Evolutionary conservation across 108 stramenopile genomes (phyloP), one percentile per base, ranked within the genome.

Genomic region (Skeletonema menzelii): DNA sequence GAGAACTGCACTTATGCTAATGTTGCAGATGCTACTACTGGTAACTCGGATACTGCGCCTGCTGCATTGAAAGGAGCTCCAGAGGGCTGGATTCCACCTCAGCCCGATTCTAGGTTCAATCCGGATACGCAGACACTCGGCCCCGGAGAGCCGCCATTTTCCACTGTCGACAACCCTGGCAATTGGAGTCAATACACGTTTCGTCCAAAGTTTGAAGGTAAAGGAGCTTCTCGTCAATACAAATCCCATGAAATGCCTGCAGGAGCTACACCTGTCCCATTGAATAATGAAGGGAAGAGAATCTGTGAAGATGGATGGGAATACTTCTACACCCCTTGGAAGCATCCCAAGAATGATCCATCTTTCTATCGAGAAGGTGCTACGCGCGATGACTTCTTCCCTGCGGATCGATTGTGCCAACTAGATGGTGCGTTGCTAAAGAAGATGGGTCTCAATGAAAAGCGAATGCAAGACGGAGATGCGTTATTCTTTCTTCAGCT

Each of bases 211-310:
- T 65, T 65, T 49, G 63, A 67, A 13, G 40, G 28, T 19, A 28
- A 8, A 13, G 24, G 37, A 22, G 47, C 55, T n/a, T 14, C 56
- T 1, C 12, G 53, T 19, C 55, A 30, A 31, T 67, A 67, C 49
- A 67, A 55, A 32, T 7, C 27, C 8, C 67, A 67, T 55, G 27
- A 14, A n/a, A 46, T 67, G 26, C 67, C 67, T 28, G 47, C 67
- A n/a, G 67, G 67, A 30, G 67, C 67, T 22, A 67, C 13, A 5
- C 67, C 67, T 27, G 67, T 67, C 8, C 67, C 67, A 57, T 30
- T 12, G 67, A 40, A 67, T 56, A 26, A 7, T 31, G 40, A 27
- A 8, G 67, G 67, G 27, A 58, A 67, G 24, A 12, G 67, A 30
- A 19, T 40, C 30, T 30, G 30, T 13, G 8, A 32, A 15, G n/a